A percentile compares a stretch with the other conserved stretches of the same genome.
Conservation (phyloP, 768 basidiomycete genomes). For the Mycena venus region DNA sequence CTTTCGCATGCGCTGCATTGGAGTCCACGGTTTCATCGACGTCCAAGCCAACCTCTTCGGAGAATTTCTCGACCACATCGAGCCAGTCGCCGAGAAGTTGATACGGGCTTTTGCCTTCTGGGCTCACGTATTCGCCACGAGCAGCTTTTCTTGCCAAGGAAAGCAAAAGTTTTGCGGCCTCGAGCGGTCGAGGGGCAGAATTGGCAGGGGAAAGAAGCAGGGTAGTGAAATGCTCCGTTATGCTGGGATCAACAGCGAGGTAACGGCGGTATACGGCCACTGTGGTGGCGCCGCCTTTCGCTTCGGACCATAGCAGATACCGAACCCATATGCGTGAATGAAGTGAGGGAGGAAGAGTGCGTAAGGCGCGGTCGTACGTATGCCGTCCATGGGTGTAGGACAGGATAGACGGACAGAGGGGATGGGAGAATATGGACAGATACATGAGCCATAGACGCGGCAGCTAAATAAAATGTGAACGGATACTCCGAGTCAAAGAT, state of each 20-base stretch:
- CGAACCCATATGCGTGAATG: conserved; percentile 94
- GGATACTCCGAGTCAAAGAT: not conserved
- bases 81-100: conserved; percentile 94
- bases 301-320: conserved; percentile 94
- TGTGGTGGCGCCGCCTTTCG: conserved; percentile 81
- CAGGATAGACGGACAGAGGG: conserved; percentile 85
- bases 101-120: conserved; percentile 96
- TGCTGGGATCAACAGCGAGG: conserved; percentile 81
- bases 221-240: conserved; percentile 84
- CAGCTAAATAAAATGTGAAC: conserved; percentile 63
- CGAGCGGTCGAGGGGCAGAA: conserved; percentile 80
- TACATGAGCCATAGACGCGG: conserved; percentile 97
- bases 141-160: conserved; percentile 87
- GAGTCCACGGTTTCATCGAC: conserved; percentile 78
- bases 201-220: conserved; percentile 75
- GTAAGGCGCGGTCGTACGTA: conserved; percentile 94
- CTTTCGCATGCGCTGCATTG: conserved; percentile 62
- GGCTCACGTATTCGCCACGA: conserved; percentile 84
- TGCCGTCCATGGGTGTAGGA: conserved; percentile 92
- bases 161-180: conserved; percentile 93
- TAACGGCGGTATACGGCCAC: conserved; percentile 91
- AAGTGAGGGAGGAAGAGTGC: conserved; percentile 92
- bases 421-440: conserved; percentile 90
- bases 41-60: conserved; percentile 94
- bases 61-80: conserved; percentile 88